Evolutionary conservation across 129 eudicot species (phyloP).

Genomic region (Pseudognaphalium luteoalbum): DNA sequence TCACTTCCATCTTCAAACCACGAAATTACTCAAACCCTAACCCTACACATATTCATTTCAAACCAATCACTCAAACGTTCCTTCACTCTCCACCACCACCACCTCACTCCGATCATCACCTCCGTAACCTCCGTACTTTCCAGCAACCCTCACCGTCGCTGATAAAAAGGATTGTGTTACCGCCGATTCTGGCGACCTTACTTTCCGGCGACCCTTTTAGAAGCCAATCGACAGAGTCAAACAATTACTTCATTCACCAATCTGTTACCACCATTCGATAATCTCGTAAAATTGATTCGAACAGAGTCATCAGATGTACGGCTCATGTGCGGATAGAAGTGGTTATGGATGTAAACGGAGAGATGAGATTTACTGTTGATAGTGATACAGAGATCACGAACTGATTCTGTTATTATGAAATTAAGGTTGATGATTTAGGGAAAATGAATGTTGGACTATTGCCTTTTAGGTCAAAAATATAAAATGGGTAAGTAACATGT

Average conservation of each 20-base stretch:
- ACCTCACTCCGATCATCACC: constrained; percentile 28
- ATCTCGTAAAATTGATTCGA: constrained; percentile 41
- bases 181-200: constrained; percentile 42
- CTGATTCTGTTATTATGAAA: constrained; percentile 73
- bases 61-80: constrained; percentile 15
- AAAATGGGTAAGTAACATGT: no score
- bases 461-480: constrained; percentile 52
- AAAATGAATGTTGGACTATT: constrained; percentile 78
- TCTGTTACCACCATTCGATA: constrained; percentile 50
- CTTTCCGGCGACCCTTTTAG: constrained; percentile 47
- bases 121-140: not conserved
- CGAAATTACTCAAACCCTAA: constrained; percentile 17
- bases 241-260: constrained; percentile 57
- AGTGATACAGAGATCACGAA: constrained; percentile 91
- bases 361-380: constrained; percentile 60
- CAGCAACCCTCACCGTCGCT: constrained; percentile 25
- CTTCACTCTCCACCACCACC: constrained; percentile 16
- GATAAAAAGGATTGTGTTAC: no score
- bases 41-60: constrained; percentile 8
- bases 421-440: constrained; percentile 59
- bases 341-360: constrained; percentile 41
- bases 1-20: constrained; percentile 21
- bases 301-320: constrained; percentile 77
- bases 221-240: constrained; percentile 80
- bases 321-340: constrained; percentile 78